Evolutionary conservation across 768 basidiomycete genomes (phyloP), one percentile per base, ranked within the genome.

Genomic region (Suillus subluteus): DNA sequence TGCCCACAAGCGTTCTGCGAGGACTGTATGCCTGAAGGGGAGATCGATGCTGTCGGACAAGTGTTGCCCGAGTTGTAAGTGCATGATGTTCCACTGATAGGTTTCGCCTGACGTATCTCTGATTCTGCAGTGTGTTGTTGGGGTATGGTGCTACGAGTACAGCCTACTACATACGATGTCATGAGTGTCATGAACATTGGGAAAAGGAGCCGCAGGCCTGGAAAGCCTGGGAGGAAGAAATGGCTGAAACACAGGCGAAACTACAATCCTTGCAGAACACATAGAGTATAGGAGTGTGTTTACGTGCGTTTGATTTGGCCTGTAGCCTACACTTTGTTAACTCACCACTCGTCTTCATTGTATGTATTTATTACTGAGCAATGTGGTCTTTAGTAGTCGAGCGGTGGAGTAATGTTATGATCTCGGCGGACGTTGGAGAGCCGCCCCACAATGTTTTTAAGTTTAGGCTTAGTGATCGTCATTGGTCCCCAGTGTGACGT

Each of bases 1-100:
- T 89, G 88, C 71, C 82, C 85, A 18, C 75, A 80, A 62, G 86
- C 88, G 2, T 86, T 84, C 67, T 89, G 88, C 73, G 86, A 88
- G 63, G 88, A 89, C 68, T 89, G 88, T 72, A 67, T 89, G 48
- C 83, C 85, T 6, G 68, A 73, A 3, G 85, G 81, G 5, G 82
- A 86, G 6, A 76, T 87, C 41, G 82, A 83, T 38, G 79, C 83
- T 16, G 75, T 89, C 46, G 88, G 88, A 4, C 86, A 88, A 4
- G 74, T 76, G 2, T 69, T 89, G 6, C 88, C 88, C 18, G 87
- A 89, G 74, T 84, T 88, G 86, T 87, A 68, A 64, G 86, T 76
- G n/a, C 23, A n/a, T 61, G 18, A 32, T 11, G n/a, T 72, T 52
- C 43, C 32, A n/a, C 38, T 54, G 9, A 41, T 62, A 16, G n/a